Percentiles rank a stretch among this genome's conserved stretches.
Evolutionary conservation across 176 grass and related monocot species (phyloP).

Genomic region (Raddia distichophylla): DNA sequence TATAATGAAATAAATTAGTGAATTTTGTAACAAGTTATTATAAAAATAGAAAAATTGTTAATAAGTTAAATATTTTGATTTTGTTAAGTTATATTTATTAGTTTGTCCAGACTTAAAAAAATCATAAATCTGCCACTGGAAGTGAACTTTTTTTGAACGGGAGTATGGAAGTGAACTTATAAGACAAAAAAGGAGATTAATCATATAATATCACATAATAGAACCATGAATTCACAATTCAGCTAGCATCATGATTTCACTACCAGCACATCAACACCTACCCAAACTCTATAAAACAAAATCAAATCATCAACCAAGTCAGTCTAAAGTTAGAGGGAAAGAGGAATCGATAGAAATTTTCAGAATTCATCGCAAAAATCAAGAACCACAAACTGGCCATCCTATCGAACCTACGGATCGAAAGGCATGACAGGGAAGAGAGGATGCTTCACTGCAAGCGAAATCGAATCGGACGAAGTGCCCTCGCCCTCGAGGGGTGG

Average conservation of each 20-base stretch:
- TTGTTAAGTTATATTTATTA: no score
- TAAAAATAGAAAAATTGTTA: no score
- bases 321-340: background rate
- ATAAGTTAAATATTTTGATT: no score
- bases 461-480: background rate
- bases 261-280: background rate
- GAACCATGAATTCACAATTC: background rate
- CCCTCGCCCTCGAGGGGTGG: background rate
- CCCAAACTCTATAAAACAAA: background rate
- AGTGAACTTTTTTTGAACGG: no score
- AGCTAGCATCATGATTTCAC: background rate
- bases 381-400: background rate
- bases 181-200: background rate
- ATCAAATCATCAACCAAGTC: background rate
- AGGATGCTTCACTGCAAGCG: background rate
- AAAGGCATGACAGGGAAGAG: background rate
- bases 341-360: background rate
- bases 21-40: no score
- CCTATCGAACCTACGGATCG: background rate
- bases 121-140: no score
- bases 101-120: no score
- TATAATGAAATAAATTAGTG: no score
- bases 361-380: background rate
- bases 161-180: background rate
- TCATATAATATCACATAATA: background rate